These are phyloP conservation scores for Mortierella sp. DNA, from an alignment of 371 early-diverging fungal species.

Conservation along the genomic window DNA sequence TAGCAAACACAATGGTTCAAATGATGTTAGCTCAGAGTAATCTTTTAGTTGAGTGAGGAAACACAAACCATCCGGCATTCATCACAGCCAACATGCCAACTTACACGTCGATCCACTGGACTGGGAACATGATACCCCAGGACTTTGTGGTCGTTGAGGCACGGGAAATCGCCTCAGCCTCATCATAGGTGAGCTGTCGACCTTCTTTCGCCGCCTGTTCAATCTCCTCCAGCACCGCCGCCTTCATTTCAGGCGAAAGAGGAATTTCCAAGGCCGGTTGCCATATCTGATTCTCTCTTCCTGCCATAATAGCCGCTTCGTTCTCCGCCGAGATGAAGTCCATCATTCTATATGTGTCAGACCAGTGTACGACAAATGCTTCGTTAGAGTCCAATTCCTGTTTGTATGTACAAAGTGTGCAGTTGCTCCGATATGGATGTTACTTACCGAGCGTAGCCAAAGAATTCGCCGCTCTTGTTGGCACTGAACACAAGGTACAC, in stretches of 20 bases:
- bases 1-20: not conserved
- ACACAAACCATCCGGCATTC: too few species aligned
- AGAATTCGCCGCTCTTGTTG: slow-evolving; percentile 69
- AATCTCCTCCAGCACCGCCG: slow-evolving; percentile 38
- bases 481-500: slow-evolving; percentile 70
- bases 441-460: slow-evolving; percentile 63
- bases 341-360: slow-evolving; percentile 31
- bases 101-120: slow-evolving; percentile 52
- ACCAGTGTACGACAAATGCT: not conserved
- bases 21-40: not conserved
- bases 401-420: not conserved
- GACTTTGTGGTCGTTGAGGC: slow-evolving; percentile 52
- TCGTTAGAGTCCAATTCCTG: not conserved
- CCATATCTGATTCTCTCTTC: slow-evolving; percentile 33
- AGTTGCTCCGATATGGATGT: not conserved
- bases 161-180: slow-evolving; percentile 36
- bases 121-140: slow-evolving; percentile 48
- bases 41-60: too few species aligned
- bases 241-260: slow-evolving; percentile 48
- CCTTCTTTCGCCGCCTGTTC: slow-evolving; percentile 45
- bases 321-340: slow-evolving; percentile 36
- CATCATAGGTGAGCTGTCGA: slow-evolving; percentile 28
- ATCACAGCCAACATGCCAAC: too few species aligned
- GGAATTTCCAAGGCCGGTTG: slow-evolving; percentile 27
- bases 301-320: slow-evolving; percentile 12